Evolutionary conservation across 1,284 basidiomycete species (phyloP), one percentile per base, ranked within the genome.

Genomic region (Lentinula novae-zelandiae): DNA sequence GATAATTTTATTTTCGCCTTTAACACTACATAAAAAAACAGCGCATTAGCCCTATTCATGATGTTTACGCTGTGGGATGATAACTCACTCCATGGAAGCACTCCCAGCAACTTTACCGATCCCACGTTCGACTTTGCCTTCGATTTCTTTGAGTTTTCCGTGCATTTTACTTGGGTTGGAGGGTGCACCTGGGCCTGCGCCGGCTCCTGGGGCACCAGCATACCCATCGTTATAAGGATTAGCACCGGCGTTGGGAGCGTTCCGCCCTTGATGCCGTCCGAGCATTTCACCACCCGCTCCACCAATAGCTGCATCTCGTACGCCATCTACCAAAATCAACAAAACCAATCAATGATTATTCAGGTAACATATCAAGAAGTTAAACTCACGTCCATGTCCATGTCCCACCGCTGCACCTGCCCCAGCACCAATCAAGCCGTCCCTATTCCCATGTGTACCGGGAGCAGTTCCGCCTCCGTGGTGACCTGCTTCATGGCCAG

Each of bases 1-100:
- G 31, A 56, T 56, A 10, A 56, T 56, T 42, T 56, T 56, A 13
- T 56, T 22, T 31, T 56, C 54, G 13, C 54, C 54, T 17, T 56
- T 56, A 13, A 56, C 9, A 7, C 54, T 56, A 15, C 22, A 27
- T 4, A 22, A 22, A 22, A 3, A 2, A 27, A 27, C 27, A 27
- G 27, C 27, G 27, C 27, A 3, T 27, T 3, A 27, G 3, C 3
- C 2, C 3, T 27, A 27, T 0, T 27, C 27, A 4, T 27, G 27
- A 27, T 3, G 3, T 22, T 22, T 22, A 17, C 17, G 22, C 22
- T 20, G 38, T 40, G 39, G 10, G 5, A 7, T 15, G 8, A 20
- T 9, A 42, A 46, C 54, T 17, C 42, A 56, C 54, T 34, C 54
- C 8, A 56, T 20, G 10, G 54, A 33, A 4, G 22, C 15, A 17